Evolutionary conservation across 176 grass and related monocot species (phyloP).

Genomic region (Avena sativa): DNA sequence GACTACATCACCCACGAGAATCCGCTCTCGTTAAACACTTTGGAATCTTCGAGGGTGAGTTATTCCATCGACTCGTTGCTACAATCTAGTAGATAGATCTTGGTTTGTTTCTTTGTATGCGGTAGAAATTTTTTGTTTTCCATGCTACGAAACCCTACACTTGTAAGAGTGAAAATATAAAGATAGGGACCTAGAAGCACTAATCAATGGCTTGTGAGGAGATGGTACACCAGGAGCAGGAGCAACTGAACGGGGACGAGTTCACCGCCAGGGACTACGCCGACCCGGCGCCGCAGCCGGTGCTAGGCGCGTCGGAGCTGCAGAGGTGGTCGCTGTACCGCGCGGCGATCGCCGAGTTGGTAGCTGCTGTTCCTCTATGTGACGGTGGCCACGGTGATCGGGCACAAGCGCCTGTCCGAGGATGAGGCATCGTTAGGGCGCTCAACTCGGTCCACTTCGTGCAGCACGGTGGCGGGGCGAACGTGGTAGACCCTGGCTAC

Average conservation of each 20-base stretch:
- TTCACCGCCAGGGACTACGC: constrained; percentile 15
- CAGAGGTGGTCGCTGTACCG: constrained; percentile 43
- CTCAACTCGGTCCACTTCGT: constrained; percentile 31
- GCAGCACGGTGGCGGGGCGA: constrained; percentile 43
- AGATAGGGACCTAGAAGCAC: neutral
- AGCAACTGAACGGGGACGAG: neutral
- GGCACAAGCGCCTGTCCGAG: constrained; percentile 46
- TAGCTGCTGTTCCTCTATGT: constrained; percentile 63
- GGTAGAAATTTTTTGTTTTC: no score
- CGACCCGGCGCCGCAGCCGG: constrained; percentile 30
- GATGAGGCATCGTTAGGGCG: constrained; percentile 45
- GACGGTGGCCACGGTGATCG: constrained; percentile 48
- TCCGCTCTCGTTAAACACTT: no score
- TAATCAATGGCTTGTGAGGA: constrained; percentile 7
- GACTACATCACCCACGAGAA: no score
- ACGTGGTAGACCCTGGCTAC: constrained; percentile 36
- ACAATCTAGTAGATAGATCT: no score
- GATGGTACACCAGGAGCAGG: neutral
- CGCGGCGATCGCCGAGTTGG: constrained; percentile 33
- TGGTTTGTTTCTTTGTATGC: no score
- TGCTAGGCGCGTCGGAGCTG: constrained; percentile 41
- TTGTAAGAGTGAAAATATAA: neutral
- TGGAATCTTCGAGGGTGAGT: no score
- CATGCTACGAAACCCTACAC: no score
- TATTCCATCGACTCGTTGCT: no score